Percentiles rank a stretch among this genome's conserved stretches.
These are phyloP conservation scores for Draba incana DNA, from an alignment of 345 rosid genomes.

Conservation along the genomic window DNA sequence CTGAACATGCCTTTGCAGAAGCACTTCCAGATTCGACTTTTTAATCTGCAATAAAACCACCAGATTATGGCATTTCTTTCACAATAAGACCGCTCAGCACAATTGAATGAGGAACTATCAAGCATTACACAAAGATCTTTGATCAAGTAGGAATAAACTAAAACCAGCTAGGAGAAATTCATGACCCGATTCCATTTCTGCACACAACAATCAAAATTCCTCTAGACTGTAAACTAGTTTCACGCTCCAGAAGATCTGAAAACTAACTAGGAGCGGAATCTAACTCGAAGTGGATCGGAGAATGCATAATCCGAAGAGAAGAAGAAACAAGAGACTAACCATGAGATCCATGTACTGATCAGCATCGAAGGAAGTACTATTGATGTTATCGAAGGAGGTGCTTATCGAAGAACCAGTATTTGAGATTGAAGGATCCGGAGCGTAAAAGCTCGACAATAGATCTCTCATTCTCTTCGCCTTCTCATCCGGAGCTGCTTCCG, in stretches of 20 bases:
- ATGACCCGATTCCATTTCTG: no score
- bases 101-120: constrained; percentile 2
- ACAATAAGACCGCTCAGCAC: constrained; percentile 25
- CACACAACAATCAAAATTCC: background rate
- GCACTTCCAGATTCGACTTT: constrained; percentile 83
- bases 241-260: background rate
- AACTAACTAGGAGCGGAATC: no score
- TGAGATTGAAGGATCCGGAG: constrained; percentile 82
- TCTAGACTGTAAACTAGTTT: background rate
- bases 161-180: no score
- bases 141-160: constrained; percentile 7
- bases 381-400: constrained; percentile 75
- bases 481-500: constrained; percentile 81
- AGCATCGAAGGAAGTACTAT: constrained; percentile 77
- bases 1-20: constrained; percentile 86
- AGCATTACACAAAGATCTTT: constrained; percentile 13
- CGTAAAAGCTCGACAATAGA: constrained; percentile 94
- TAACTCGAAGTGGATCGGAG: no score
- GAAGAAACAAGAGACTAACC: constrained; percentile 44
- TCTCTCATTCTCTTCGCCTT: constrained; percentile 99
- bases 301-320: background rate
- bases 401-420: constrained; percentile 47
- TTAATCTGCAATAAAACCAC: constrained; percentile 55
- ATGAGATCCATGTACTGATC: constrained; percentile 94
- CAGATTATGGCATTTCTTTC: constrained; percentile 3